Percentiles rank a stretch among this genome's conserved stretches.
Evolutionary conservation across 306 rosid species (phyloP).

Genomic region (Sphenostylis stenocarpa): DNA sequence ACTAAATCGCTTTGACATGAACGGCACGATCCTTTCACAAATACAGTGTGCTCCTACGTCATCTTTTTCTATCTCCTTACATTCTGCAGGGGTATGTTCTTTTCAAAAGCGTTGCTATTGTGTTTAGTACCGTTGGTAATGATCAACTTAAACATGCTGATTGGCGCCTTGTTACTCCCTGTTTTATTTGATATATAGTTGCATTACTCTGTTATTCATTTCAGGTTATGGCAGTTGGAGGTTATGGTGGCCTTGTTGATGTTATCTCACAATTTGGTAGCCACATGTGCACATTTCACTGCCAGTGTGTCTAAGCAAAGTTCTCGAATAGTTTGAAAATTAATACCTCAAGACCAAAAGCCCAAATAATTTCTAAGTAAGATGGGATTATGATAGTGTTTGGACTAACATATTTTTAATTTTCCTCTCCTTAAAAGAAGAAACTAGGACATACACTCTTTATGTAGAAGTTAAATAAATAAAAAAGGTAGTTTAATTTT

Average conservation of each 20-base stretch:
- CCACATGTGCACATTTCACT: constrained; percentile 81
- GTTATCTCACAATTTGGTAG: constrained; percentile 92
- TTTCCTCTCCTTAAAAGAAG: no score
- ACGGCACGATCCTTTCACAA: constrained; percentile 77
- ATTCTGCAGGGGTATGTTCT: constrained; percentile 75
- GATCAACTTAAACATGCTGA: constrained; percentile 24
- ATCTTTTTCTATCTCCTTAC: constrained; percentile 72
- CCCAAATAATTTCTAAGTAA: not conserved
- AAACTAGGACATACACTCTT: not conserved
- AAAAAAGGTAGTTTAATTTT: no score
- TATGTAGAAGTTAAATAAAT: no score
- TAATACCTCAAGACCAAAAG: not conserved
- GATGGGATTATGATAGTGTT: not conserved
- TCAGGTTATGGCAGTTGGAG: constrained; percentile 91
- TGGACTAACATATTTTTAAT: no score
- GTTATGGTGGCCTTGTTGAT: constrained; percentile 85
- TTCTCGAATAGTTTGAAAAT: not conserved
- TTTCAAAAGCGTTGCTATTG: not conserved
- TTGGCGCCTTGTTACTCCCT: constrained; percentile 15
- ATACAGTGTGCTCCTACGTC: constrained; percentile 88
- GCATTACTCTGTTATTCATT: constrained; percentile 10
- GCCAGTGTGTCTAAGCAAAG: constrained; percentile 44
- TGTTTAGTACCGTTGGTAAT: not conserved
- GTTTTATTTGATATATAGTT: constrained; percentile 22
- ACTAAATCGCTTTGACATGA: constrained; percentile 74